phyloP scores from a whole-genome alignment of 2,329 filamentous ascomycete genomes.

The Aspergillus luchuensis region DNA sequence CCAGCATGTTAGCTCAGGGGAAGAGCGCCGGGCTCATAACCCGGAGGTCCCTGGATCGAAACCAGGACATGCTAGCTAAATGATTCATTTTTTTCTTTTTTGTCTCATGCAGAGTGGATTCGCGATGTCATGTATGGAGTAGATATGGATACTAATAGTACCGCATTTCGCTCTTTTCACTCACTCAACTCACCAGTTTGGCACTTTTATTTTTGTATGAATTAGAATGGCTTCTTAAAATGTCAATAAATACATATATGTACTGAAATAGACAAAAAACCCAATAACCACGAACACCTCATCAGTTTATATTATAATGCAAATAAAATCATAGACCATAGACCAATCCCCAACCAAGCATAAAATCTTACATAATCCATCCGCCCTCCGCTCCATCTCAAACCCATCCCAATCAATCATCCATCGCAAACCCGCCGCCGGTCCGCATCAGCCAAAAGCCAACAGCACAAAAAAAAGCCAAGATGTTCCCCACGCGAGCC shows the following conservation, averaged over 20 bases:
- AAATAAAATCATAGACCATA: no score
- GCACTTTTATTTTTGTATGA: no score
- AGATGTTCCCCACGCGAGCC: conserved; percentile 69
- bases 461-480: conserved; percentile 27
- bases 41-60: conserved; percentile 44
- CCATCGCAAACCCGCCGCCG: conserved; percentile 16
- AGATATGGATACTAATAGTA: no score
- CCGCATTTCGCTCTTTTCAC: no score
- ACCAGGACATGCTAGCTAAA: conserved; percentile 24
- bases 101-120: no score
- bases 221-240: no score
- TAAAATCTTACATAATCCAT: neutral
- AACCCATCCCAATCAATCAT: conserved; percentile 6
- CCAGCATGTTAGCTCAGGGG: conserved; percentile 47
- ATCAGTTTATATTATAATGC: no score
- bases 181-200: no score
- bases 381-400: neutral
- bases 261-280: no score
- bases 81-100: neutral
- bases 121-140: no score
- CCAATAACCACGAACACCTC: no score
- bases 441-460: conserved; percentile 12
- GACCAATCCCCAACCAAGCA: neutral
- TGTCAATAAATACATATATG: fast-evolving
- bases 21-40: conserved; percentile 53